phyloP scores from a whole-genome alignment of 1,284 basidiomycete genomes.

The Cryptococcus amylolentus region DNA sequence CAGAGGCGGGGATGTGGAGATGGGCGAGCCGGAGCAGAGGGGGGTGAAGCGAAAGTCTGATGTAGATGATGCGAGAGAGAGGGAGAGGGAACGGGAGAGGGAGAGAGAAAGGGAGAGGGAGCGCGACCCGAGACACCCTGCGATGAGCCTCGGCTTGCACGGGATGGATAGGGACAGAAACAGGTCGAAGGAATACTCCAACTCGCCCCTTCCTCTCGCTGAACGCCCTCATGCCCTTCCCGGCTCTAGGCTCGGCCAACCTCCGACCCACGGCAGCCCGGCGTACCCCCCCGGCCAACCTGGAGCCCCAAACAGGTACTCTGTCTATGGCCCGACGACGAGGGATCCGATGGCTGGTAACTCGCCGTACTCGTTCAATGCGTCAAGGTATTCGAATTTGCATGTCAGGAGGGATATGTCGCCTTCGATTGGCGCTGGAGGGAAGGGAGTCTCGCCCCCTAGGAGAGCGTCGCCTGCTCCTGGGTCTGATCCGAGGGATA shows the following conservation, averaged over 20 bases:
- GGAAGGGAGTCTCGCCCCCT: conserved; percentile 17
- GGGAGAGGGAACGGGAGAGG: conserved; percentile 19
- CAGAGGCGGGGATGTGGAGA: conserved; percentile 23
- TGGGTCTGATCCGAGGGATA: conserved; percentile 14
- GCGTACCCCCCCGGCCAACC: conserved; percentile 1
- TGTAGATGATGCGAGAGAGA: conserved; percentile 15
- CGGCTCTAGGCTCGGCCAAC: conserved; percentile 13
- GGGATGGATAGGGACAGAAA: conserved; percentile 25
- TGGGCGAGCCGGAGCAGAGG: conserved; percentile 28
- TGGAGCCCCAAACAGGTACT: conserved; percentile 29
- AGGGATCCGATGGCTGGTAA: conserved; percentile 28
- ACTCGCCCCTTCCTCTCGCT: conserved; percentile 31
- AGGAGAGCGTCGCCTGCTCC: conserved; percentile 32
- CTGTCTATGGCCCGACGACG: conserved; percentile 41
- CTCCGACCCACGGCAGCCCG: conserved; percentile 1
- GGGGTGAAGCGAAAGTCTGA: conserved; percentile 45
- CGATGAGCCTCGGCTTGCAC: conserved; percentile 26
- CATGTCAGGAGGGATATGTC: conserved; percentile 32
- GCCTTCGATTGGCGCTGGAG: conserved; percentile 18
- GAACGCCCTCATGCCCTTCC: conserved; percentile 6
- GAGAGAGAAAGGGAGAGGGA: conserved; percentile 3
- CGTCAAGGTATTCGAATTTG: conserved; percentile 27
- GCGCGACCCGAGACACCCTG: conserved; percentile 12
- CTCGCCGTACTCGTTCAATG: conserved; percentile 29
- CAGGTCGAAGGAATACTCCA: conserved; percentile 30